A percentile compares a stretch with the other conserved stretches of the same genome.
These are phyloP conservation scores for Quambalaria eucalypti DNA, from an alignment of 1,284 basidiomycete genomes.

Conservation along the genomic window DNA sequence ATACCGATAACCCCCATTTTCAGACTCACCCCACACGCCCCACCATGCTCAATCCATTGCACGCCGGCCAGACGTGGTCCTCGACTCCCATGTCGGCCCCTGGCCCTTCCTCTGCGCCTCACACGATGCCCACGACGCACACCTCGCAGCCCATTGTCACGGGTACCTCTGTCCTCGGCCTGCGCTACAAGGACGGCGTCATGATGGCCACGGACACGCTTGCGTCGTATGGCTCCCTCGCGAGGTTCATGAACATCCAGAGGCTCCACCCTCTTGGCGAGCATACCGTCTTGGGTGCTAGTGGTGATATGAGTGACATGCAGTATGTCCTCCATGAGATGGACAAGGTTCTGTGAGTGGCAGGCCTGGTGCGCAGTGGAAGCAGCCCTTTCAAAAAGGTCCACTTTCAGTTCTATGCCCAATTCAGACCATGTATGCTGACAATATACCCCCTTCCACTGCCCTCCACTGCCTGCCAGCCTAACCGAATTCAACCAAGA, in stretches of 20 bases:
- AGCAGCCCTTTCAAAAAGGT: too few relatives aligned
- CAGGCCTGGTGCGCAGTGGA: not conserved
- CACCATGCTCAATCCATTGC: conserved; percentile 3
- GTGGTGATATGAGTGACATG: conserved; percentile 96
- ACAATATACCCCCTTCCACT: too few relatives aligned
- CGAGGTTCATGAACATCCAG: conserved; percentile 88
- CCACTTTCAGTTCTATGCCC: too few relatives aligned
- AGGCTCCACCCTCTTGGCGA: conserved; percentile 75
- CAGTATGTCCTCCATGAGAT: conserved; percentile 73
- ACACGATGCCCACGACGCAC: conserved; percentile 15
- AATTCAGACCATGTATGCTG: too few relatives aligned
- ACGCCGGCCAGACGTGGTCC: conserved; percentile 27
- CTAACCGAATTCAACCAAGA: conserved; percentile 69
- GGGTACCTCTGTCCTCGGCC: conserved; percentile 84
- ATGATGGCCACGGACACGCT: conserved; percentile 99
- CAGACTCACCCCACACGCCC: not conserved
- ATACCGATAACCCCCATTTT: too few relatives aligned
- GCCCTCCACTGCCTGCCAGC: too few relatives aligned
- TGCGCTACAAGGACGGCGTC: conserved; percentile 90
- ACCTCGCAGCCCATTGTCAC: conserved; percentile 81
- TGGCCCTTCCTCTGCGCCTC: conserved; percentile 41
- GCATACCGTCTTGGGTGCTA: conserved; percentile 73
- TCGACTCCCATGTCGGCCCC: conserved; percentile 16
- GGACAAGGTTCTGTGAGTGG: conserved; percentile 32
- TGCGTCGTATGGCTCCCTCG: conserved; percentile 92